A percentile compares a stretch with the other conserved stretches of the same genome.
Conservation (phyloP, 2,329 filamentous ascomycete species). For the Aureobasidium sp. region DNA sequence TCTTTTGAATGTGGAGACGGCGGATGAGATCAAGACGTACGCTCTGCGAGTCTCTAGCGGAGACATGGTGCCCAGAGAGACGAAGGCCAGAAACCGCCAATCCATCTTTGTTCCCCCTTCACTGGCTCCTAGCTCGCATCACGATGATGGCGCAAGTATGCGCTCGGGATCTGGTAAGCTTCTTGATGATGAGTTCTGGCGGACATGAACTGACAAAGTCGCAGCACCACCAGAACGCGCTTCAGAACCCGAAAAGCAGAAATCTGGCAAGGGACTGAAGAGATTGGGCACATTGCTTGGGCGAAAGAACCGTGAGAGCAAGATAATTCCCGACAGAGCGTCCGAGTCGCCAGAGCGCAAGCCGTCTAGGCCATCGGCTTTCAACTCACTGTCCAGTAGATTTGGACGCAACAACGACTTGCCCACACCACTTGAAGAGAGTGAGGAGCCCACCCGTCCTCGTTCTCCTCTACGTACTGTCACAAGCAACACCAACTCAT, state of each 20-base stretch:
- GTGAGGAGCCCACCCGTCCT: slow-evolving; percentile 25
- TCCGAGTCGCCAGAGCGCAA: slow-evolving; percentile 45
- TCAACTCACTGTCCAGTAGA: slow-evolving; percentile 56
- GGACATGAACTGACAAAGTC: slow-evolving; percentile 41
- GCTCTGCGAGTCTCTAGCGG: slow-evolving; percentile 36
- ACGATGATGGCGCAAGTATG: slow-evolving; percentile 50
- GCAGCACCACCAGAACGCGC: not conserved
- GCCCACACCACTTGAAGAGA: slow-evolving; percentile 34
- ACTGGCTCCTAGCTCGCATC: slow-evolving; percentile 27
- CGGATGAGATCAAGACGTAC: slow-evolving; percentile 78
- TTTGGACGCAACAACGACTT: slow-evolving; percentile 57
- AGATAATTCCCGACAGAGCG: slow-evolving; percentile 32
- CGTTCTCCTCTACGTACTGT: slow-evolving; percentile 25
- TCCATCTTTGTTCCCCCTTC: slow-evolving; percentile 18
- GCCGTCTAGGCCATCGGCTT: slow-evolving; percentile 43
- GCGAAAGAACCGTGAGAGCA: slow-evolving; percentile 52
- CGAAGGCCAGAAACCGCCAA: slow-evolving; percentile 1
- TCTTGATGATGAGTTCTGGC: too few species aligned
- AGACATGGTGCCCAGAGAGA: not conserved
- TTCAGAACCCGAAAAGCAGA: slow-evolving; percentile 28
- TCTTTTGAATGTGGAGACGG: slow-evolving; percentile 78
- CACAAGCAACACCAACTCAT: slow-evolving; percentile 10
- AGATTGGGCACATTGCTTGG: slow-evolving; percentile 65
- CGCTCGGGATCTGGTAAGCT: slow-evolving; percentile 45
- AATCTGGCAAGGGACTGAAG: slow-evolving; percentile 40